phyloP scores from a whole-genome alignment of 192 early-diverging fungal genomes.

The Coemansia sp. region DNA sequence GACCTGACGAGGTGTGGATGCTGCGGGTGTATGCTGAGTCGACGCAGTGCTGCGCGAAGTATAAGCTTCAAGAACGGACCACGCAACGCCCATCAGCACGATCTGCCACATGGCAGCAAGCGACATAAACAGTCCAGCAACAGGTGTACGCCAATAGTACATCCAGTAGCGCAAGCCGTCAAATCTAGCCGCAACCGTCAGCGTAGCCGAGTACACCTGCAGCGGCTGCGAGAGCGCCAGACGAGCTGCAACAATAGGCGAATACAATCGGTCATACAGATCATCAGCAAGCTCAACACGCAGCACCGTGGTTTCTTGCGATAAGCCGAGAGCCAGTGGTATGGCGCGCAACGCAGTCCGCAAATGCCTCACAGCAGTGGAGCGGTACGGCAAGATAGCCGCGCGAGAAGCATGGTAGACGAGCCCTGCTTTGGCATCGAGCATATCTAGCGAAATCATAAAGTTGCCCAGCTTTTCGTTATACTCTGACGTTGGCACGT shows the following conservation, averaged over 20 bases:
- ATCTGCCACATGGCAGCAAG: slow-evolving; percentile 60
- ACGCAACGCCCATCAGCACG: slow-evolving; percentile 38
- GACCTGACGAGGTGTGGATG: not conserved
- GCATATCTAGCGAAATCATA: slow-evolving; percentile 66
- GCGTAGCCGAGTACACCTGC: slow-evolving; percentile 57
- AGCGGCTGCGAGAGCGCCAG: slow-evolving; percentile 58
- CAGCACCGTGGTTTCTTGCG: slow-evolving; percentile 53
- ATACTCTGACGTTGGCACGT: slow-evolving; percentile 60
- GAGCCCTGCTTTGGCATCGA: slow-evolving; percentile 31
- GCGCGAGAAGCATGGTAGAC: slow-evolving; percentile 51
- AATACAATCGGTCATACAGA: slow-evolving; percentile 54
- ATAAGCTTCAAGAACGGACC: slow-evolving; percentile 50
- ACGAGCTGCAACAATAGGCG: slow-evolving; percentile 55
- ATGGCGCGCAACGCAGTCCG: slow-evolving; percentile 29
- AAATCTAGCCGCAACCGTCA: slow-evolving; percentile 63
- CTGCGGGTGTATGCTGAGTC: not conserved
- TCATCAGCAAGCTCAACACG: slow-evolving; percentile 57
- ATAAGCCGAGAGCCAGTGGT: slow-evolving; percentile 56
- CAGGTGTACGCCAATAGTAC: slow-evolving; percentile 71
- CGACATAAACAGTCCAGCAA: slow-evolving; percentile 60
- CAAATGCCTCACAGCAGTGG: slow-evolving; percentile 16
- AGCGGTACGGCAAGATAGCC: slow-evolving; percentile 49
- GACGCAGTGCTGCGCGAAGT: slow-evolving; percentile 9
- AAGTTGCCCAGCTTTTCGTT: slow-evolving; percentile 68
- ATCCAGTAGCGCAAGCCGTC: slow-evolving; percentile 73